These are phyloP conservation scores for Platanus orientalis DNA, from an alignment of 164 flowering plant genomes.

Conservation along the genomic window DNA sequence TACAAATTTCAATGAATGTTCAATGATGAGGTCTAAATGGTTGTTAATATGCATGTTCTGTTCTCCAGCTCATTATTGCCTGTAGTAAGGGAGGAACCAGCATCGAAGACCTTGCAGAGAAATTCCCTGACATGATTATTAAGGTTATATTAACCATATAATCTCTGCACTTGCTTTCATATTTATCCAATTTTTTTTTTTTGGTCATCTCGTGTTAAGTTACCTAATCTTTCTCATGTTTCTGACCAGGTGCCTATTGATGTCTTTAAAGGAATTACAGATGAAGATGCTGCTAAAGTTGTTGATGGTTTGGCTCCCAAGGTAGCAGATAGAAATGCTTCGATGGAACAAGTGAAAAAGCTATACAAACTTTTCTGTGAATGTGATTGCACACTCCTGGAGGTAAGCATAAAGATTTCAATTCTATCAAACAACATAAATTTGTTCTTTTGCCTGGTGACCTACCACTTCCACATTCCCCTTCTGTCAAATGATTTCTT, in stretches of 20 bases:
- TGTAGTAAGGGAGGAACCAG: slow-evolving; percentile 97
- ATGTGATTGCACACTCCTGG: slow-evolving; percentile 87
- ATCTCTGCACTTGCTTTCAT: slow-evolving; percentile 1
- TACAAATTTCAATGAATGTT: slow-evolving; percentile 2
- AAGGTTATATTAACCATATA: slow-evolving; percentile 50
- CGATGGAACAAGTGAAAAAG: slow-evolving; percentile 97
- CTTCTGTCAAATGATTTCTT: background rate
- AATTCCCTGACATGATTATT: slow-evolving; percentile 91
- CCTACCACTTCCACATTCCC: background rate
- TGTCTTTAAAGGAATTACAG: slow-evolving; percentile 92
- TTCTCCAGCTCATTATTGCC: slow-evolving; percentile 77
- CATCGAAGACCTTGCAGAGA: slow-evolving; percentile 99
- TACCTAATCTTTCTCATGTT: slow-evolving; percentile 5
- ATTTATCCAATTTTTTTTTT: background rate
- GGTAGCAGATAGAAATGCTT: slow-evolving; percentile 61
- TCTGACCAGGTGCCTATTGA: slow-evolving; percentile 79
- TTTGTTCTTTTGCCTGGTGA: background rate
- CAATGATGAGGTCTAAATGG: too few relatives aligned
- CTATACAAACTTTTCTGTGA: slow-evolving; percentile 78
- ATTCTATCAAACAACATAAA: background rate
- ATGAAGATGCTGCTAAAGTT: slow-evolving; percentile 98
- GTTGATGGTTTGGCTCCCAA: slow-evolving; percentile 93
- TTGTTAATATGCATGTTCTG: slow-evolving; percentile 11
- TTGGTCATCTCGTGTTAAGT: background rate
- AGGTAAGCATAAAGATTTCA: slow-evolving; percentile 43